Conservation (phyloP, 805 yeast genomes). For the Ascoidea asiatica region DNA sequence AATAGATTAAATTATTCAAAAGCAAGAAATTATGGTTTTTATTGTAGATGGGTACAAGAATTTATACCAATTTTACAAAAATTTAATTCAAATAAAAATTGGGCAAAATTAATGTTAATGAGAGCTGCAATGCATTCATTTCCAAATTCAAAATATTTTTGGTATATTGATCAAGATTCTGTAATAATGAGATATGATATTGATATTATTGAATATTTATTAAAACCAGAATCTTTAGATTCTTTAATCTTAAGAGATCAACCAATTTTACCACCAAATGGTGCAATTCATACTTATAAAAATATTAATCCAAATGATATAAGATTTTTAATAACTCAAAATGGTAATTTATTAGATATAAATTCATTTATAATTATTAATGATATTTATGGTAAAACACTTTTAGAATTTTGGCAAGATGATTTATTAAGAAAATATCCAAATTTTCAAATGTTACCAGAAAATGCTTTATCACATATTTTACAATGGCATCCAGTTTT, state of each 20-base stretch:
- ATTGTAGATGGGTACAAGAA: constrained; percentile 77
- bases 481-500: constrained; percentile 91
- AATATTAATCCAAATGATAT: constrained; percentile 40
- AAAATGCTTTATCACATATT: constrained; percentile 69
- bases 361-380: constrained; percentile 63
- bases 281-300: constrained; percentile 56
- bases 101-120: constrained; percentile 53
- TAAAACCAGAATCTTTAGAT: constrained; percentile 47
- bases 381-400: constrained; percentile 46
- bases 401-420: constrained; percentile 74
- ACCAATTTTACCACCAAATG: constrained; percentile 60
- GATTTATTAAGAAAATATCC: constrained; percentile 52
- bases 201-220: constrained; percentile 44
- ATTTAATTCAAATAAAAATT: constrained; percentile 30
- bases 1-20: constrained; percentile 85
- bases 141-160: constrained; percentile 81
- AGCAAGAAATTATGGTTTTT: constrained; percentile 67
- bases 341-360: constrained; percentile 47
- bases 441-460: constrained; percentile 42
- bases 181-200: constrained; percentile 60
- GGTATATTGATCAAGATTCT: constrained; percentile 76
- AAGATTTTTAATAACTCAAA: constrained; percentile 57
- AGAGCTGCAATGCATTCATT: constrained; percentile 90
- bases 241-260: constrained; percentile 53
- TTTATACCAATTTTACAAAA: constrained; percentile 48